Evolutionary conservation across 768 basidiomycete species (phyloP), one percentile per base, ranked within the genome.

Genomic region (Dendrothele bispora): DNA sequence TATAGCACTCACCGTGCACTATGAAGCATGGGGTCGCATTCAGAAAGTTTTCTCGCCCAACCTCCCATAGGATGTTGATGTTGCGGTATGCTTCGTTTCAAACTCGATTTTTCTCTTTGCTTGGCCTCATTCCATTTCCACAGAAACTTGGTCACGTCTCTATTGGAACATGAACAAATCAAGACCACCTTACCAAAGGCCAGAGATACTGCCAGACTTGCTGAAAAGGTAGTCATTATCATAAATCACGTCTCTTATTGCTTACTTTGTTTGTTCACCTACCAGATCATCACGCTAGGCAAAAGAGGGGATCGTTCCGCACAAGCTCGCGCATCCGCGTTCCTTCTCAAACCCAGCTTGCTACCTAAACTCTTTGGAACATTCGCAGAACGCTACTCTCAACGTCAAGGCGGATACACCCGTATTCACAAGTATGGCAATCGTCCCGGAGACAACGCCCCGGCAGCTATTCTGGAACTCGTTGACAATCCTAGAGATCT

Each of bases 21-120:
- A 95, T 95, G 93, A 93, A 95, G 75, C 94, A 98, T 83, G 91
- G 93, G 32, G 77, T 91, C 46, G 90, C 91, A 17, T 91, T 93
- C 67, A 82, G 93, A 62, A 95, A 95, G 62, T 83, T 97, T 63
- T 90, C 89, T 61, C 82, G 95, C 69, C 88, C 91, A 17, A 86
- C 91, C 46, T 89, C 93, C 10, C 95, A 98, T 63, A 78, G 95
- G 57, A 88, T 87, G 74, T 77, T 97, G 46, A 92, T 98, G 87
- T 74, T 98, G 46, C 78, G 95, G 93, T 95, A 58, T 49, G 77
- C 46, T 21, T n/a, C 24, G 12, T 14, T 10, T 14, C 22, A n/a
- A n/a, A n/a, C n/a, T n/a, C n/a, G n/a, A n/a, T 38, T 20, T 40
- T 12, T 48, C 21, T 17, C 12, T 15, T 27, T 20, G 43, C 29